Percentiles rank a stretch among this genome's conserved stretches.
Conservation (phyloP, 306 rosid species). For the Hippophae tibetana region DNA sequence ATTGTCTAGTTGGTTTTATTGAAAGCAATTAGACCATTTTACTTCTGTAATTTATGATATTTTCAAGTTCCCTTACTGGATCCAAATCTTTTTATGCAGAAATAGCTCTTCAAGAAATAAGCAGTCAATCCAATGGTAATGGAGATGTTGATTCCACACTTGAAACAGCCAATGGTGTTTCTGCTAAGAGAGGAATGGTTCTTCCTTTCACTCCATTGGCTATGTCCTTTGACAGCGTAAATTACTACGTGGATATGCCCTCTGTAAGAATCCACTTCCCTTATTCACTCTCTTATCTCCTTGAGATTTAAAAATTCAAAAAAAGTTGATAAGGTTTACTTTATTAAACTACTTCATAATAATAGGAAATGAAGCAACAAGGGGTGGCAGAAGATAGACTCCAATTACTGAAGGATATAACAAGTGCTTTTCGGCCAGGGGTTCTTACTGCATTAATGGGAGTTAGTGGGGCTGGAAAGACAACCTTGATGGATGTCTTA, state of each 20-base stretch:
- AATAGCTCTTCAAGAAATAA: no score
- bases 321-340: neutral
- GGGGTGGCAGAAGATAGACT: slow-evolving; percentile 42
- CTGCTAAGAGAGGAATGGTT: no score
- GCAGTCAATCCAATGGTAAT: no score
- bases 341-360: neutral
- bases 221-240: slow-evolving; percentile 51
- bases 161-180: no score
- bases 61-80: no score
- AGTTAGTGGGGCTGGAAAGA: slow-evolving; percentile 70
- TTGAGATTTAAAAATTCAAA: neutral
- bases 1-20: no score
- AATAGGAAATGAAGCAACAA: slow-evolving; percentile 50
- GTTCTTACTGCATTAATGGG: slow-evolving; percentile 68
- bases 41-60: no score
- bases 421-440: slow-evolving; percentile 66
- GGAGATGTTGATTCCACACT: no score
- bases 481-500: slow-evolving; percentile 61
- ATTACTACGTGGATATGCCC: slow-evolving; percentile 53
- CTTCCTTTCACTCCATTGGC: slow-evolving; percentile 44
- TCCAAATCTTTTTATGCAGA: no score
- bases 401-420: slow-evolving; percentile 45
- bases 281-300: neutral
- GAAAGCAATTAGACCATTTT: no score
- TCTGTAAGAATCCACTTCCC: slow-evolving; percentile 27